These are phyloP conservation scores for Botryotinia convoluta DNA, from an alignment of 2,329 filamentous ascomycete species.

Conservation along the genomic window DNA sequence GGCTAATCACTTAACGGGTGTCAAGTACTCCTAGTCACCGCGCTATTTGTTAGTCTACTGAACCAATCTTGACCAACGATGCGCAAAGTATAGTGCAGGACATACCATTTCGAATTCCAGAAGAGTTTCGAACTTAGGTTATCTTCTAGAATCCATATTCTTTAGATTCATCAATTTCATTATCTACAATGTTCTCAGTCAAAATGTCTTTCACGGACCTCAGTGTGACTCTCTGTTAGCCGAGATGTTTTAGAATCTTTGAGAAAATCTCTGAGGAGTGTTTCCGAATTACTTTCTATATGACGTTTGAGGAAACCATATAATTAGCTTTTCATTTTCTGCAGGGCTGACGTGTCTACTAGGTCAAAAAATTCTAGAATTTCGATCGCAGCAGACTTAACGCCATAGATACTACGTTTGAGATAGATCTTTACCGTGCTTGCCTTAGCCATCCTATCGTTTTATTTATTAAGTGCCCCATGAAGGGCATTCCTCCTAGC, in stretches of 20 bases:
- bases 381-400: neutral
- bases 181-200: neutral
- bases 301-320: neutral
- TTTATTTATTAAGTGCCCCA: too few species aligned
- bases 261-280: neutral
- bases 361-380: neutral
- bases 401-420: neutral
- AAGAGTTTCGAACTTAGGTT: neutral
- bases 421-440: rapidly evolving
- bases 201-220: neutral
- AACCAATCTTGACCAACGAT: neutral
- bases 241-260: neutral
- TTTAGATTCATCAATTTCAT: neutral
- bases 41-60: neutral
- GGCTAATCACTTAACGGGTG: neutral
- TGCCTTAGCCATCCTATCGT: too few species aligned
- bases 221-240: neutral
- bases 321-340: neutral
- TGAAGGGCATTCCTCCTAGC: too few species aligned
- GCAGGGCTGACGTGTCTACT: neutral
- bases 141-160: neutral
- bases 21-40: neutral
- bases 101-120: neutral
- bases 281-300: neutral
- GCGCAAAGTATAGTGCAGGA: neutral